These are phyloP conservation scores for Daucus carota DNA, from an alignment of 129 eudicot species.

Conservation along the genomic window DH1_v3.0 NC_030385.2:8971501-8972000, in stretches of 20 bases:
- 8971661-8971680: constrained; percentile 66
- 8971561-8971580: constrained; percentile 83
- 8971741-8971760: background rate
- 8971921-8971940: constrained; percentile 11
- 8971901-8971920: constrained; percentile 85
- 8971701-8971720: constrained; percentile 50
- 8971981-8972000: background rate
- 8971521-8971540: constrained; percentile 95
- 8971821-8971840: constrained; percentile 76
- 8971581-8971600: constrained; percentile 78
- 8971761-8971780: background rate
- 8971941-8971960: background rate
- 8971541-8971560: constrained; percentile 92
- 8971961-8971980: background rate
- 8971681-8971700: constrained; percentile 85
- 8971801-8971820: constrained; percentile 60
- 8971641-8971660: constrained; percentile 45
- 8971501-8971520: constrained; percentile 84
- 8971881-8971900: constrained; percentile 95
- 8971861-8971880: constrained; percentile 77
- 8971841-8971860: constrained; percentile 78
- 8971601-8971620: constrained; percentile 66
- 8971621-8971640: constrained; percentile 92
- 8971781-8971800: background rate
- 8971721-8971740: too few species aligned